phyloP scores from a whole-genome alignment of 2,329 filamentous ascomycete genomes.

The Xylariaceae sp. region DNA sequence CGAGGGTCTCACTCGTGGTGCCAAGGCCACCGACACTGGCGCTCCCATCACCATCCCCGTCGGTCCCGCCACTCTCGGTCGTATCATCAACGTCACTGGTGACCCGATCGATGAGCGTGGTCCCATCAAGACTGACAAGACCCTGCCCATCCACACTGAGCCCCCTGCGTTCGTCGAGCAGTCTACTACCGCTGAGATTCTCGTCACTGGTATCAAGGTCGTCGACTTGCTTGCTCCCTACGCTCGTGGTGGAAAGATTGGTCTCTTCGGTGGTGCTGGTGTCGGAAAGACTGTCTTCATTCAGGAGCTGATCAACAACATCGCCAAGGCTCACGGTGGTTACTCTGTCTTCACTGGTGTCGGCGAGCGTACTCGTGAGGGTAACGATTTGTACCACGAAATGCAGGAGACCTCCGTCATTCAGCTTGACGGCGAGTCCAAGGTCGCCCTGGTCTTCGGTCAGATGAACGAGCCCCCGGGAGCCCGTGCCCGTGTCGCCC shows the following conservation, averaged over 20 bases:
- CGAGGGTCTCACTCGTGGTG: conserved; percentile 96
- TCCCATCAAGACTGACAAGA: conserved; percentile 90
- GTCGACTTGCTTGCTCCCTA: conserved; percentile 98
- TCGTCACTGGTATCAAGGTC: conserved; percentile 99
- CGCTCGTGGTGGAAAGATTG: conserved; percentile 99
- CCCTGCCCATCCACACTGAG: conserved; percentile 87
- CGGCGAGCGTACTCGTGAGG: conserved; percentile 99
- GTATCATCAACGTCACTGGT: conserved; percentile 99
- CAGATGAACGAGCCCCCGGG: conserved; percentile 99
- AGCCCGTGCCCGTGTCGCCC: conserved; percentile 98
- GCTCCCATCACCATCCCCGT: conserved; percentile 94
- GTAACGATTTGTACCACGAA: conserved; percentile 99
- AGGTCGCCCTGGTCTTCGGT: conserved; percentile 98
- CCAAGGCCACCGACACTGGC: conserved; percentile 80
- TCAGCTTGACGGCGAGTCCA: conserved; percentile 97
- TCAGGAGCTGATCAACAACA: conserved; percentile 99
- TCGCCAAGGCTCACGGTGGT: conserved; percentile 99
- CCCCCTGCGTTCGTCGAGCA: conserved; percentile 90
- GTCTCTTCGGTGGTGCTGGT: conserved; percentile 99
- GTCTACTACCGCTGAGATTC: conserved; percentile 91
- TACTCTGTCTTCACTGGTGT: conserved; percentile 99
- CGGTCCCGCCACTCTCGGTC: conserved; percentile 86
- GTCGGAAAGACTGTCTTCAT: conserved; percentile 99
- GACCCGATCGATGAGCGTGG: conserved; percentile 99
- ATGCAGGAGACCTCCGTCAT: conserved; percentile 99